Evolutionary conservation across 805 yeast species (phyloP), one percentile per base, ranked within the genome.

Genomic region (Metschnikowia drakensbergensis): DNA sequence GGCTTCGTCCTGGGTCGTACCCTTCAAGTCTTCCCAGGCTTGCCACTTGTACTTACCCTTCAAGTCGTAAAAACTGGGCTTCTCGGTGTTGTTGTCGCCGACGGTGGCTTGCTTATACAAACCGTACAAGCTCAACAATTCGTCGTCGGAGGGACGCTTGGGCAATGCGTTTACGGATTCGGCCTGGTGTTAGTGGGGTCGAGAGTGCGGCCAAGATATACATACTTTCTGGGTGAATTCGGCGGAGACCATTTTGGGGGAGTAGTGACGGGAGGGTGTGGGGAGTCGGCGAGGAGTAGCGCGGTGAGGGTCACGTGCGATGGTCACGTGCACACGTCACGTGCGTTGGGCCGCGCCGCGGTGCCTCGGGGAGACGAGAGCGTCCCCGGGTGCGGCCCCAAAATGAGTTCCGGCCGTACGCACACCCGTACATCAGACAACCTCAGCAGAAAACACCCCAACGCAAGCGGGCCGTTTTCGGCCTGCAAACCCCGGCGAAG

Each of bases 31-130:
- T 62, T 84, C 84, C 98, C 98, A 94, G 6, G 98, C 80, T 66
- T 91, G 92, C 98, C 98, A 94, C 79, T 94, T 94, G 81, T 88
- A 87, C 73, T 95, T 90, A 59, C 92, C 97, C 75, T 86, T 89
- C 74, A 94, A 79, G 73, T 90, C 96, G 68, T 94, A 88, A 51
- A 87, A 72, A 54, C 97, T 94, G 47, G 99, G 99, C 75, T 88
- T 88, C 48, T 78, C 75, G 53, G 96, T 86, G 57, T 68, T 69
- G 80, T 89, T 89, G 79, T 94, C 99, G 57, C 99, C 99, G 49
- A 84, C 86, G 32, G 97, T 92, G 60, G 98, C 96, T 76, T 94
- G 99, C 74, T 94, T 94, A 85, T 79, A 94, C 61, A 94, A 78
- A 42, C 92, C 97, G 75, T 94, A 94, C 61, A 94, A 77, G 68